Percentiles rank a stretch among this genome's conserved stretches.
These are phyloP conservation scores for Bruguiera gymnorhiza DNA, from an alignment of 345 rosid species.

Conservation along the genomic window DNA sequence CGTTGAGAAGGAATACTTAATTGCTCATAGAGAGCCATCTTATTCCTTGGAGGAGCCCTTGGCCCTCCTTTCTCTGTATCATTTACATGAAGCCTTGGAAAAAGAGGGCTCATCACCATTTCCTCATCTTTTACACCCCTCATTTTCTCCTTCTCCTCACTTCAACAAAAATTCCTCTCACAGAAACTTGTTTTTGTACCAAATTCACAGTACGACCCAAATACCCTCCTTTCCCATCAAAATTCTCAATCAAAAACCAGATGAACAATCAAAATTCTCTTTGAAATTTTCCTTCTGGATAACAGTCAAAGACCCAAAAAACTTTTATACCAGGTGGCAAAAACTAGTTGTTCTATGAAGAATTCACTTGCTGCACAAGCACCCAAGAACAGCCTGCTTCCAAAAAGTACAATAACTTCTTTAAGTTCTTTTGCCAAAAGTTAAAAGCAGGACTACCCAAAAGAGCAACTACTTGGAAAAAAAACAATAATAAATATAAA, in stretches of 20 bases:
- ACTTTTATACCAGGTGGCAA: neutral
- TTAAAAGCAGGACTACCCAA: neutral
- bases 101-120: conserved; percentile 48
- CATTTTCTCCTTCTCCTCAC: conserved; percentile 22
- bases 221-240: conserved; percentile 14
- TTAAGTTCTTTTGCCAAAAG: conserved; percentile 13
- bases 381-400: neutral
- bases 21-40: conserved; percentile 77
- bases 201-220: conserved; percentile 19
- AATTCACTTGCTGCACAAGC: neutral
- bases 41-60: conserved; percentile 71
- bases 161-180: conserved; percentile 20
- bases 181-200: conserved; percentile 7
- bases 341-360: neutral
- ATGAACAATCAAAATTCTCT: no score
- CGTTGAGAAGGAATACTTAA: conserved; percentile 57
- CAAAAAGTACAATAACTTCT: neutral
- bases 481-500: conserved; percentile 3
- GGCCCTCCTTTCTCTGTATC: conserved; percentile 63
- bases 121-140: conserved; percentile 46
- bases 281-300: neutral
- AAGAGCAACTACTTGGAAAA: neutral
- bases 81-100: conserved; percentile 68
- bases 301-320: conserved; percentile 6
- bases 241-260: neutral